Evolutionary conservation across 768 basidiomycete species (phyloP).

Genomic region (Lanmaoa rubissima): DNA sequence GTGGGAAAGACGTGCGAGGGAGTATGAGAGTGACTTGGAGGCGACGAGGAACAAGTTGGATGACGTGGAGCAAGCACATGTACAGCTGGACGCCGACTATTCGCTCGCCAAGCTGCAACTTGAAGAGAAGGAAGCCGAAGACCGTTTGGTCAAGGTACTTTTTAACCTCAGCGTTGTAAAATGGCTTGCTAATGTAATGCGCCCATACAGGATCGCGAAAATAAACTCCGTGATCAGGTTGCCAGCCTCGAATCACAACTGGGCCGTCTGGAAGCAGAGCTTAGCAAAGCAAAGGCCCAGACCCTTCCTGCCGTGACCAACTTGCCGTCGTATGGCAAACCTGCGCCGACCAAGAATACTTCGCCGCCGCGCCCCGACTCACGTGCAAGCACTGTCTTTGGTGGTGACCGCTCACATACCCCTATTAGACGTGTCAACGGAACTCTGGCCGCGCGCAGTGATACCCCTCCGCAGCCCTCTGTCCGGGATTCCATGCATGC

Average conservation of each 20-base stretch:
- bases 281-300: conserved; percentile 44
- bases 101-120: conserved; percentile 66
- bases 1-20: conserved; percentile 78
- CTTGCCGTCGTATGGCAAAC: conserved; percentile 42
- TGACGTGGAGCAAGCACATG: conserved; percentile 59
- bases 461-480: conserved; percentile 52
- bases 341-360: conserved; percentile 29
- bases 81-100: conserved; percentile 70
- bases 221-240: conserved; percentile 65
- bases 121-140: conserved; percentile 72
- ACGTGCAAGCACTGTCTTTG: conserved; percentile 63
- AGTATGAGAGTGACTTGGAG: conserved; percentile 64
- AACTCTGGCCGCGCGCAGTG: conserved; percentile 31
- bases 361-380: conserved; percentile 69
- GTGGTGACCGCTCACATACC: conserved; percentile 48
- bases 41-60: conserved; percentile 59
- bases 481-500: conserved; percentile 77
- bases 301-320: conserved; percentile 29
- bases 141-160: conserved; percentile 63
- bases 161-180: not conserved
- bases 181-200: conserved; percentile 1
- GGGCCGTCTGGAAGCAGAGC: conserved; percentile 55
- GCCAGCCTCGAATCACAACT: conserved; percentile 59
- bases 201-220: conserved; percentile 61
- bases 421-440: conserved; percentile 44